Evolutionary conservation across 2,329 filamentous ascomycete species (phyloP), one percentile per base, ranked within the genome.

Genomic region (Fusarium heterosporum): DNA sequence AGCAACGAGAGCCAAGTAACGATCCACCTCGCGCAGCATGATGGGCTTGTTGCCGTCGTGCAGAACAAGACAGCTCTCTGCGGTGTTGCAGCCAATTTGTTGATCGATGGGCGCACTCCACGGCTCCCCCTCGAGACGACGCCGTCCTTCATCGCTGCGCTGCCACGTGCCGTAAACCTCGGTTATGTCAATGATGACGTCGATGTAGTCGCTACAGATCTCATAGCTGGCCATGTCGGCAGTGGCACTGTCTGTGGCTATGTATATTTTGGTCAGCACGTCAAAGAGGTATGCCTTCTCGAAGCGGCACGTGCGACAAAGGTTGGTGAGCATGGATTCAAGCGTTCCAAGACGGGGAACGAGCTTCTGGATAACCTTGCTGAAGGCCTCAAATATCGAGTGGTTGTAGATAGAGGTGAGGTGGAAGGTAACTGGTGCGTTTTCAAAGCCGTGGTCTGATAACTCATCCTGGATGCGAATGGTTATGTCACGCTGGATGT

Each of bases 231-330:
- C 91, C 85, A 97, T 96, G 75, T 98, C 95, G 30, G 95, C 93
- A 0, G 95, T 95, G 38, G 92, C 91, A 29, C 91, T 96, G 77
- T 99, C 96, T 7, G 95, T 97, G 1, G 96, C 96, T 71, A 99
- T 97, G 81, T 99, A 99, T 65, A 99, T 97, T 82, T 99, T 99
- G 80, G 93, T 97, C 71, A 97, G 87, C 10, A 98, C 94, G 76
- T 99, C 96, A 76, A 99, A 99, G 8, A 99, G 88, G 77, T 99
- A 99, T 5, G 94, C 95, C 80, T 99, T 99, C 77, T 98, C 94
- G 76, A 99, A 97, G 46, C 93, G 91, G 76, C 94, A 98, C 14
- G 93, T 96, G 63, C 92, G 93, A 80, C 93, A 96, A 40, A 99
- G 87, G 69, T 95, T 96, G 74, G 96, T 97, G 73, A 99, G 90